Base-by-base conservation (phyloP, 345 rosid genomes). In the Bruguiera sexangula region DNA sequence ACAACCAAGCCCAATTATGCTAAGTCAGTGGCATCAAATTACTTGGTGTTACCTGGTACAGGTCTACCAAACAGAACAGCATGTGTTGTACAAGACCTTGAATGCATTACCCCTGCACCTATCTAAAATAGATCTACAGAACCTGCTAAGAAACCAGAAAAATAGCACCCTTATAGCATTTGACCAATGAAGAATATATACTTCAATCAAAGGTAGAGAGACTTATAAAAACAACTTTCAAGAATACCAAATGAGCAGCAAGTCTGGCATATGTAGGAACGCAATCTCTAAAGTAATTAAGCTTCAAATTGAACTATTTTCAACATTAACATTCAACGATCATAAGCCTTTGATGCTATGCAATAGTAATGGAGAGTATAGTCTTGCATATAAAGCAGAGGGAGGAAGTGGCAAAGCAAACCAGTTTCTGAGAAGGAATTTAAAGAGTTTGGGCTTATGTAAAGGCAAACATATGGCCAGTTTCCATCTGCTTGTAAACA, bases 1-100 rank as follows among this genome's bases (percentile, higher is more conserved):
- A 30, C 34, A 76, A 24, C 21, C n/a, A 13, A 43, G 34, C 20
- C 39, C 36, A 71, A 30, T 54, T 26, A 31, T 19, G 2, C 9
- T 6, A 27, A 58, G 32, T 30, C 48, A 46, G 54, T 27, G 43
- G 64, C 5, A 29, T 24, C 55, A 65, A 54, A 5, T 31, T 58
- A 19, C 36, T 3, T 22, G 53, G 43, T 27, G 81, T 75, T 59
- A 86, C 93, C 93, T 43, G 90, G 78, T 13, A 83, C 71, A 29
- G 86, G 62, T 85, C 78, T 68, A 7, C 89, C 84, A 8, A 83
- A 82, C 65, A 85, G 37, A 63, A 77, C 89, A 50, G 83, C 88
- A 37, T 85, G 72, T 8, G 88, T 87, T n/a, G 82, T 73, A 20
- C 36, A 32, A 32, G 36, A 32, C 36, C 36, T 32, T 32, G 5